phyloP scores from a whole-genome alignment of 1,284 basidiomycete genomes.

The Rhizoctonia solani region DNA sequence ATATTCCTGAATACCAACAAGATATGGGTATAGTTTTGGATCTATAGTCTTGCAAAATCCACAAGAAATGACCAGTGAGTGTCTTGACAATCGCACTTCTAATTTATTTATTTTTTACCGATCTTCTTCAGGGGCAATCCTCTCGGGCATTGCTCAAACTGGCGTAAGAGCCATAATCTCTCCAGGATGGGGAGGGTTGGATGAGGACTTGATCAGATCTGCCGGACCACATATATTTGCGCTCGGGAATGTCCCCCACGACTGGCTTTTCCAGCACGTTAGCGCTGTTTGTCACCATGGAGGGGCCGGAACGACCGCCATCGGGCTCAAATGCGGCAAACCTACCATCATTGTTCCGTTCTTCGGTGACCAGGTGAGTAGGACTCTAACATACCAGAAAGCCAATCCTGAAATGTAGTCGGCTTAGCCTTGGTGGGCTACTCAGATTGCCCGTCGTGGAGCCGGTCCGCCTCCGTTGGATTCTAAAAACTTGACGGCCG shows the following conservation, averaged over 20 bases:
- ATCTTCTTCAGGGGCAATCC: conserved; percentile 54
- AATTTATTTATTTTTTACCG: conserved; percentile 36
- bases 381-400: too few species aligned
- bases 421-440: not conserved
- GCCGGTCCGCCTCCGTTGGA: conserved; percentile 66
- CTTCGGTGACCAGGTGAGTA: conserved; percentile 62
- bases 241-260: conserved; percentile 66
- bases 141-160: conserved; percentile 57
- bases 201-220: conserved; percentile 51
- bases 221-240: conserved; percentile 59
- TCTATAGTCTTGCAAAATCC: conserved; percentile 66
- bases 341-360: conserved; percentile 70
- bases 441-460: conserved; percentile 43
- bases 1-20: too few species aligned
- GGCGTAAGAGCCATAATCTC: conserved; percentile 63
- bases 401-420: too few species aligned
- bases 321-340: conserved; percentile 62
- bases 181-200: conserved; percentile 64
- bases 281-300: conserved; percentile 72
- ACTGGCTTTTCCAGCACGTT: conserved; percentile 70
- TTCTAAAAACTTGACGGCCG: conserved; percentile 56
- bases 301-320: conserved; percentile 68
- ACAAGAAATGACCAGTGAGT: conserved; percentile 54
- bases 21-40: conserved; percentile 66
- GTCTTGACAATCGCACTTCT: not conserved